Base-by-base conservation (phyloP, 2,329 filamentous ascomycete species). In the Colletotrichum spaethianum region DNA sequence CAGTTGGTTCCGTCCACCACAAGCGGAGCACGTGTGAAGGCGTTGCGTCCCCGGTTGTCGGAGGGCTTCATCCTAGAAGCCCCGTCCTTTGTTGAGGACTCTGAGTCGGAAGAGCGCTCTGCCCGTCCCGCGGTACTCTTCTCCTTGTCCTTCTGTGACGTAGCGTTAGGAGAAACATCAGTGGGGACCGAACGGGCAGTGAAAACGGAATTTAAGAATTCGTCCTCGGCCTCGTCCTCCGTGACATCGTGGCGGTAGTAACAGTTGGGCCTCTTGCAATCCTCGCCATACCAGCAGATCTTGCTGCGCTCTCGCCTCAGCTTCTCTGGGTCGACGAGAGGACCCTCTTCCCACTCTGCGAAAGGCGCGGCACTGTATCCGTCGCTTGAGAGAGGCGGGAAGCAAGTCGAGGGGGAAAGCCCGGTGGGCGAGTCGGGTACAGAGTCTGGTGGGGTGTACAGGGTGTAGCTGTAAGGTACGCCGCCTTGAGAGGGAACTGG, bases 191-290 rank as follows among this genome's bases (percentile, higher is more conserved):
- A 18, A 7, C 6, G 18, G 14, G 2, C 23, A 8, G 48, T 14
- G 6, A 23, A 4, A 4, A 11, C n/a, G 9, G 9, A 7, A 33
- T 20, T 12, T 16, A 20, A 16, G 11, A 7, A 2, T 8, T 5
- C 36, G 12, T 3, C 36, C n/a, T 40, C 33, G n/a, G 23, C 14
- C 14, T 26, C 36, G 31, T 26, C 36, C 8, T 57, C 2, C 11
- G 18, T 12, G 16, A 33, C n/a, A 11, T 6, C 14, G 7, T 57
- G 55, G 55, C 33, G 55, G 36, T 57, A 57, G 16, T 57, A 57
- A n/a, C 55, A 57, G n/a, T 18, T 40, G 33, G 55, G 55, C 16
- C 31, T 40, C 55, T 40, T 57, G 36, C 55, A 57, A 26, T 28
- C 55, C 23, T 26, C 4, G 6, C 55, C 36, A 11, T 57, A 26